Evolutionary conservation across 2,329 filamentous ascomycete genomes (phyloP).

Genomic region (Talaromyces pinophilus): DNA sequence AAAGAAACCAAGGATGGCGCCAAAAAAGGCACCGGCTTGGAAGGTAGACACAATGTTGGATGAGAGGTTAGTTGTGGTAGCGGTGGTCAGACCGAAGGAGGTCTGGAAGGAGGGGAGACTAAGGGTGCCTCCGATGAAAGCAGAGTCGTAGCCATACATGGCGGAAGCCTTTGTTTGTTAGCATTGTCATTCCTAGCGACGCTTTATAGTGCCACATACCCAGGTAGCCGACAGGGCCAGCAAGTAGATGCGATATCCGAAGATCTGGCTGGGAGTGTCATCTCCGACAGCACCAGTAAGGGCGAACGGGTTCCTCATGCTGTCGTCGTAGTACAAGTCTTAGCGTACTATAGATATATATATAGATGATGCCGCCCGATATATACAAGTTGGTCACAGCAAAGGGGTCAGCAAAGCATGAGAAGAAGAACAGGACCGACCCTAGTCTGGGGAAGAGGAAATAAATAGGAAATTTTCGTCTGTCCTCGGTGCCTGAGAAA

Average conservation of each 20-base stretch:
- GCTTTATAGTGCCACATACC: background rate
- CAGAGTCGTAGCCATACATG: conserved; percentile 21
- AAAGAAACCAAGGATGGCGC: conserved; percentile 13
- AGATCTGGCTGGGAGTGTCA: conserved; percentile 6
- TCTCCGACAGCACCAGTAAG: conserved; percentile 1
- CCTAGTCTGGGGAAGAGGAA: background rate
- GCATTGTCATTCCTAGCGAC: background rate
- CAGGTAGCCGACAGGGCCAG: conserved; percentile 11
- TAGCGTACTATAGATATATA: background rate
- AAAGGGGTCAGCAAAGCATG: background rate
- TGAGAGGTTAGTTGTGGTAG: background rate
- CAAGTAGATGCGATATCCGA: conserved; percentile 14
- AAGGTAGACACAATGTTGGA: conserved; percentile 20
- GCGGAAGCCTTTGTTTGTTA: conserved; percentile 10
- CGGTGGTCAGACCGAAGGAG: conserved; percentile 13
- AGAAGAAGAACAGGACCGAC: background rate
- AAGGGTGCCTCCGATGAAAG: conserved; percentile 20
- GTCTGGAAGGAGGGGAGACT: conserved; percentile 13
- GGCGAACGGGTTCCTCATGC: conserved; percentile 20
- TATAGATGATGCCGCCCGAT: background rate
- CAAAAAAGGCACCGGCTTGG: conserved; percentile 21
- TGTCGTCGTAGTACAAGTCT: background rate
- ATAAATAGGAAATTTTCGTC: background rate
- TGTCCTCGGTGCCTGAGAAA: background rate
- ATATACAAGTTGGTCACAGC: background rate